Conservation (phyloP, 73 alveolate genomes). For the Paramecium sexaurelia region DNA sequence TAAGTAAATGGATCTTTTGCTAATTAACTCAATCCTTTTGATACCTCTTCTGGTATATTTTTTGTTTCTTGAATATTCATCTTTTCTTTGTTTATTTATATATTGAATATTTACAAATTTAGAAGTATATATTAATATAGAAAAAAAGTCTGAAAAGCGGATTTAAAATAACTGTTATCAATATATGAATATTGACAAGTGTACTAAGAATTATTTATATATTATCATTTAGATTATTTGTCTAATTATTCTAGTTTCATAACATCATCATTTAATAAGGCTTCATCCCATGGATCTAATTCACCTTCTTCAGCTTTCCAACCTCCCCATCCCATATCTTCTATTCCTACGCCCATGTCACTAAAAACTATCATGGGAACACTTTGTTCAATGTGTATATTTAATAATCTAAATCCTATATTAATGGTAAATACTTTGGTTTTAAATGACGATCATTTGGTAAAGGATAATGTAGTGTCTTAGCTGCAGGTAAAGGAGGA, state of each 20-base stretch:
- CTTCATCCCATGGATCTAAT: conserved; percentile 35
- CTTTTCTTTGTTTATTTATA: background rate
- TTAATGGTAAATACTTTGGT: background rate
- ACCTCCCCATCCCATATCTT: conserved; percentile 61
- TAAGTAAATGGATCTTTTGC: background rate
- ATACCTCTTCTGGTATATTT: background rate
- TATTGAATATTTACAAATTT: background rate
- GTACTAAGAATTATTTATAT: too few species aligned
- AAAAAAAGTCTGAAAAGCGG: too few species aligned
- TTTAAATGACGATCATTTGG: conserved; percentile 33
- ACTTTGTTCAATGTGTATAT: background rate
- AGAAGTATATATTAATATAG: too few species aligned
- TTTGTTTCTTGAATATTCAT: background rate
- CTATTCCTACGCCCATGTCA: background rate
- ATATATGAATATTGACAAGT: too few species aligned
- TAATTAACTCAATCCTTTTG: background rate
- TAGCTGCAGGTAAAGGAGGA: conserved; percentile 53
- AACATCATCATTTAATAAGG: conserved; percentile 34
- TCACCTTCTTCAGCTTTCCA: conserved; percentile 45
- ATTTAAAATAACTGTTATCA: too few species aligned
- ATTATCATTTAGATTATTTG: background rate
- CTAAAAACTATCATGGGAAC: conserved; percentile 19
- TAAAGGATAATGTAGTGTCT: conserved; percentile 31
- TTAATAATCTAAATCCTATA: background rate
- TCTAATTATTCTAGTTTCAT: conserved; percentile 2